Percentiles rank a stretch among this genome's conserved stretches.
These are phyloP conservation scores for Alternaria postmessia DNA, from an alignment of 2,329 filamentous ascomycete genomes.

Conservation along the genomic window DNA sequence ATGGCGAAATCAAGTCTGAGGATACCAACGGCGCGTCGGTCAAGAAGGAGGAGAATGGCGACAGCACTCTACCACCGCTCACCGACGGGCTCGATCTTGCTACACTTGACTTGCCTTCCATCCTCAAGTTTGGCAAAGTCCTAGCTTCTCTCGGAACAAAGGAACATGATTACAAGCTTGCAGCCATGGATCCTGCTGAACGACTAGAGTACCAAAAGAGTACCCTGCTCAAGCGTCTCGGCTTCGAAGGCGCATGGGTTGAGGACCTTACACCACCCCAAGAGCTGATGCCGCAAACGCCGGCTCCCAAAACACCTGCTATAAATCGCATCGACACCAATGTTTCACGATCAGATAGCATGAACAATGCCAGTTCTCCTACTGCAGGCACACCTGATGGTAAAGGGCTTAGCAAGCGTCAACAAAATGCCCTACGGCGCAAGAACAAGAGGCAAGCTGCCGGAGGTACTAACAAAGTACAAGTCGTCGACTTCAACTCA, in stretches of 20 bases:
- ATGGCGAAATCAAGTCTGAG: slow-evolving; percentile 66
- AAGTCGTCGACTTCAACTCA: slow-evolving; percentile 84
- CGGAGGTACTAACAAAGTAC: slow-evolving; percentile 86
- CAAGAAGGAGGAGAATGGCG: slow-evolving; percentile 62
- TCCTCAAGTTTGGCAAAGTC: slow-evolving; percentile 84
- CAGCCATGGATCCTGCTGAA: slow-evolving; percentile 79
- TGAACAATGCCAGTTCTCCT: slow-evolving; percentile 58
- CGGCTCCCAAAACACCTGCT: slow-evolving; percentile 45
- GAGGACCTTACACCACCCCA: slow-evolving; percentile 80
- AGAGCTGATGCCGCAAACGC: slow-evolving; percentile 61
- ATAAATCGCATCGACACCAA: slow-evolving; percentile 62
- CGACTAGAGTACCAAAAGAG: slow-evolving; percentile 90
- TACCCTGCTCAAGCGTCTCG: slow-evolving; percentile 80
- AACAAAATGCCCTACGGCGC: slow-evolving; percentile 92
- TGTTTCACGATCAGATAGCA: slow-evolving; percentile 55
- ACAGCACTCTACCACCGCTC: slow-evolving; percentile 49
- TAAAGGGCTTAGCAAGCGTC: slow-evolving; percentile 78
- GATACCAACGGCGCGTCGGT: slow-evolving; percentile 51
- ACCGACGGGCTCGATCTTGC: slow-evolving; percentile 75
- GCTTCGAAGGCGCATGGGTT: slow-evolving; percentile 82
- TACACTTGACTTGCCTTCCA: slow-evolving; percentile 77
- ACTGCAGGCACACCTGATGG: slow-evolving; percentile 52
- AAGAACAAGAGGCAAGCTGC: slow-evolving; percentile 92
- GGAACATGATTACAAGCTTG: slow-evolving; percentile 84
- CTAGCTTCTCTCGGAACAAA: slow-evolving; percentile 82